Percentiles rank a stretch among this genome's conserved stretches.
Conservation (phyloP, 352 stramenopile species). For the Globisporangium viniferum region DNA sequence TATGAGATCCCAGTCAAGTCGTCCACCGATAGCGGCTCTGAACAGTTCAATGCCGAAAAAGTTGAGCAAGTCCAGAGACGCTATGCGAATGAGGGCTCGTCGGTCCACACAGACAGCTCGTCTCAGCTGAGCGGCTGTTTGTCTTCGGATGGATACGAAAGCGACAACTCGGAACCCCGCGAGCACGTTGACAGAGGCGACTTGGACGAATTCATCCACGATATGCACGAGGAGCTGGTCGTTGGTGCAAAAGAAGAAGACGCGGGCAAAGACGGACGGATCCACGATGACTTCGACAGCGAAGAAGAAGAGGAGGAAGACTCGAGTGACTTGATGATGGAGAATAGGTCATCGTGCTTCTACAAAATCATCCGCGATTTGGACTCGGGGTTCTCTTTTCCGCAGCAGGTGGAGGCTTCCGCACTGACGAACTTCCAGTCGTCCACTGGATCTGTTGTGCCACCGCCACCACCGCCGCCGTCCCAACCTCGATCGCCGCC, state of each 20-base stretch:
- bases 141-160: conserved; percentile 25
- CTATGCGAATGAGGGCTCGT: conserved; percentile 18
- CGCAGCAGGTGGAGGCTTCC: conserved; percentile 32
- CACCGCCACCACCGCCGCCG: neutral
- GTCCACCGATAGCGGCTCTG: neutral
- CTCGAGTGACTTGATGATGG: conserved; percentile 2
- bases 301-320: conserved; percentile 21
- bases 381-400: conserved; percentile 54
- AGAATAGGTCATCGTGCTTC: conserved; percentile 25
- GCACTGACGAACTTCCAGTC: conserved; percentile 24
- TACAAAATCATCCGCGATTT: conserved; percentile 58
- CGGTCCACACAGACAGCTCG: conserved; percentile 29
- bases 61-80: conserved; percentile 4
- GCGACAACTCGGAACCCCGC: conserved; percentile 20
- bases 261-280: neutral
- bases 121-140: conserved; percentile 25
- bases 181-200: conserved; percentile 23
- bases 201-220: conserved; percentile 25
- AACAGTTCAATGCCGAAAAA: conserved; percentile 8
- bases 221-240: conserved; percentile 19
- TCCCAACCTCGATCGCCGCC: conserved; percentile 20
- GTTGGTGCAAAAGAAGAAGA: neutral
- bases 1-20: conserved; percentile 34
- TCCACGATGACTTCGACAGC: conserved; percentile 20
- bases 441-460: conserved; percentile 2